phyloP scores from a whole-genome alignment of 2,329 filamentous ascomycete genomes.

The Elsinoe perseae region DNA sequence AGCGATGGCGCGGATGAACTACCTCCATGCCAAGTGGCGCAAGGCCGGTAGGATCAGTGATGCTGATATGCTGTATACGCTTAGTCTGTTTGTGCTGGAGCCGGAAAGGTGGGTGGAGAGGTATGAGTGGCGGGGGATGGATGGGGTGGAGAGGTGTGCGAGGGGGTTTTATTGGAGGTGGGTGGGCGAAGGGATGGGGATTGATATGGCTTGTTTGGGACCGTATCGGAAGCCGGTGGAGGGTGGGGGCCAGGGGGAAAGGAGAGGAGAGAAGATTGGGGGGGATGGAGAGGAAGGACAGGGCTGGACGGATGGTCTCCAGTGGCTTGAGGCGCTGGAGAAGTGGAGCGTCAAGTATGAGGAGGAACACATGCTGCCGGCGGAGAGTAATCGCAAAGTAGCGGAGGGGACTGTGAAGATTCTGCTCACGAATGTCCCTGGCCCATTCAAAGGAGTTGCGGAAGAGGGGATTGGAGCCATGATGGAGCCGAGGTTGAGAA shows the following conservation, averaged over 20 bases:
- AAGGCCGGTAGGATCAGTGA: conserved; percentile 53
- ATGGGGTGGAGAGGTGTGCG: conserved; percentile 60
- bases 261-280: too few species aligned
- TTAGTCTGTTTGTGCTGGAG: conserved; percentile 59
- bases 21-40: conserved; percentile 52
- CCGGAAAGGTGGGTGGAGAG: conserved; percentile 54
- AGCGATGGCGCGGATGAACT: conserved; percentile 57
- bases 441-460: conserved; percentile 40
- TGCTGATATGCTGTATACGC: conserved; percentile 58
- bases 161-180: conserved; percentile 61
- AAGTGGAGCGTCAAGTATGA: conserved; percentile 54
- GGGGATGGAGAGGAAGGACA: not conserved
- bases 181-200: conserved; percentile 62
- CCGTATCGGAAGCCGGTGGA: conserved; percentile 22
- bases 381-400: conserved; percentile 29
- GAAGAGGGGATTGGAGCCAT: conserved; percentile 49
- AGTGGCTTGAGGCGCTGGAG: conserved; percentile 47
- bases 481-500: conserved; percentile 57
- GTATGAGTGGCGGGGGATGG: conserved; percentile 64
- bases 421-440: conserved; percentile 50
- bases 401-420: conserved; percentile 51
- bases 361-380: conserved; percentile 46
- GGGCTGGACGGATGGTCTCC: conserved; percentile 43
- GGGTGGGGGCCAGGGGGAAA: too few species aligned
- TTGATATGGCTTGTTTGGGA: conserved; percentile 40